Evolutionary conservation across 2,329 filamentous ascomycete genomes (phyloP).

Genomic region (Scytalidium sp.): DNA sequence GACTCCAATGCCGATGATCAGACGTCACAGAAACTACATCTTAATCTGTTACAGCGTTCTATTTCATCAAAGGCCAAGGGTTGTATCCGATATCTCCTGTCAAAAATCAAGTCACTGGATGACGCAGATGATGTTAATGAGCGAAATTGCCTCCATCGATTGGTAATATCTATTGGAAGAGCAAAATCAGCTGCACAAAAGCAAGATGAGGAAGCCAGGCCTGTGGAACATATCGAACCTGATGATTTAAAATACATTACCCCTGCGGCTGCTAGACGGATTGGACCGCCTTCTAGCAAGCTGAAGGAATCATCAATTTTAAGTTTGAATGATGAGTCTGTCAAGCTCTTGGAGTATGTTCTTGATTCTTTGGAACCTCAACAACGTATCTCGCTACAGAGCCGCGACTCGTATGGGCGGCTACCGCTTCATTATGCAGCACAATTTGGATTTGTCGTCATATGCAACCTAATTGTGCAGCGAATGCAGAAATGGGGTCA

Average conservation of each 20-base stretch:
- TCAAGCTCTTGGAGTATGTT: slow-evolving; percentile 61
- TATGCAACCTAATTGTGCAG: slow-evolving; percentile 82
- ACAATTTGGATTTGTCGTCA: slow-evolving; percentile 89
- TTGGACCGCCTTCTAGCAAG: slow-evolving; percentile 59
- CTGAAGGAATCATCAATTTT: slow-evolving; percentile 66
- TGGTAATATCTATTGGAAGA: slow-evolving; percentile 89
- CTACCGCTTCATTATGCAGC: slow-evolving; percentile 90
- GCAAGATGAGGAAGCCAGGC: slow-evolving; percentile 12
- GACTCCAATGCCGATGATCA: slow-evolving; percentile 50
- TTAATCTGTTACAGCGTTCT: slow-evolving; percentile 75
- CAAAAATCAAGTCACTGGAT: slow-evolving; percentile 67
- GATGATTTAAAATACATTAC: slow-evolving; percentile 66
- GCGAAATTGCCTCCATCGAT: slow-evolving; percentile 87
- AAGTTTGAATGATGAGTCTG: slow-evolving; percentile 69
- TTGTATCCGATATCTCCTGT: slow-evolving; percentile 70
- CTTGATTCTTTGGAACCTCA: slow-evolving; percentile 65
- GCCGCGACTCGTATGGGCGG: slow-evolving; percentile 75
- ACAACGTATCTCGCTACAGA: slow-evolving; percentile 66
- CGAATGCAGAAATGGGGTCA: slow-evolving; percentile 87
- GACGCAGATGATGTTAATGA: slow-evolving; percentile 92
- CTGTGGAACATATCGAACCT: slow-evolving; percentile 39
- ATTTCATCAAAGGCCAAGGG: slow-evolving; percentile 67
- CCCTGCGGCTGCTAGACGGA: slow-evolving; percentile 67
- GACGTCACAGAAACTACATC: slow-evolving; percentile 63
- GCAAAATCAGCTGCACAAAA: slow-evolving; percentile 49